Evolutionary conservation across 176 grass and related monocot species (phyloP), one percentile per base, ranked within the genome.

Genomic region (Juncus effusus): DNA sequence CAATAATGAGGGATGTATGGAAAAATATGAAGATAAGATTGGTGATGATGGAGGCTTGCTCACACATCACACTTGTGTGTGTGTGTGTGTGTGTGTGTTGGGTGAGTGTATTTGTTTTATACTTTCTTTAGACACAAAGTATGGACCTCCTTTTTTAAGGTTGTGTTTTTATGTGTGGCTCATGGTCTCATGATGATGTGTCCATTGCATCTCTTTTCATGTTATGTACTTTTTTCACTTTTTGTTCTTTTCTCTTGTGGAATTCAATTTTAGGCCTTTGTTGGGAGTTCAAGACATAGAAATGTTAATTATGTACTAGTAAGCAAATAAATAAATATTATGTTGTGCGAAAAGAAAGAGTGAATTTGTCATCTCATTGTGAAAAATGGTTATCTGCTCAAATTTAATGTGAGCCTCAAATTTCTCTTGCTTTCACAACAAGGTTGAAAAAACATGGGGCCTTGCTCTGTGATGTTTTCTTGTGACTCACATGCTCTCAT

Each of bases 1-100:
- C 5, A 16, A 57, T 53, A 59, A 45, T 72, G 10, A 9, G 54
- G 57, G 68, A 15, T 59, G 15, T 14, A 6, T 67, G 62, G 5
- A 65, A 38, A 36, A 67, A 69, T 35, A 44, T 57, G 68, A 4
- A 10, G 68, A 71, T 71, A 71, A 71, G 67, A 58, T 36, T 8
- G 19, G 19, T 47, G 28, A 40, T 38, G 63, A 67, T 67, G 63
- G 44, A 67, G 39, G 6, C 63, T 59, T 3, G 9, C 35, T 44
- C 38, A 58, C 54, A 40, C 56, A 38, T 13, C 51, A 59, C 67
- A 36, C 53, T 13, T n/a, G 6, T 14, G 39, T 0, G 6, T 16
- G 44, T 52, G 65, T 16, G n/a, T 13, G 52, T 51, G 11, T 13
- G 49, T 52, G 65, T 67, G 41, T 37, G 2, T 53, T 67, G 63